A percentile compares a stretch with the other conserved stretches of the same genome.
phyloP scores from a whole-genome alignment of 2,329 filamentous ascomycete species.

The Ciborinia camelliae region DNA sequence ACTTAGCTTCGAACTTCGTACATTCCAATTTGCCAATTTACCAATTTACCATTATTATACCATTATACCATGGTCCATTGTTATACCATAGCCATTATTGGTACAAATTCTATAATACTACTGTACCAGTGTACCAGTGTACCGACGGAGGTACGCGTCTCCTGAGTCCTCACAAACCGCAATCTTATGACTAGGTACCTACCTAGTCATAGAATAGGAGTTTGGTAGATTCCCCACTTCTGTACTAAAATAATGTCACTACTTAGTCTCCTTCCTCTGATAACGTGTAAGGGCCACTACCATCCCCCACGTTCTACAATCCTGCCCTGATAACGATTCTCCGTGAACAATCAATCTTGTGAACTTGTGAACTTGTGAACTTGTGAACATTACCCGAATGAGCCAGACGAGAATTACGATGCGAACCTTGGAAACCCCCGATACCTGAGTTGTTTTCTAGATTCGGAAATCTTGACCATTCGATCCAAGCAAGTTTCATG shows the following conservation, averaged over 20 bases:
- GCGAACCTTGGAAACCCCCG: no score
- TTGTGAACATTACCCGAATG: constrained; percentile 9
- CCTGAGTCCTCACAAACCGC: no score
- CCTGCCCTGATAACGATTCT: background rate
- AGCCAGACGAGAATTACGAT: constrained; percentile 2
- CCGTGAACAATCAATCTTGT: no score
- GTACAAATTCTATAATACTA: background rate
- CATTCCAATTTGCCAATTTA: no score
- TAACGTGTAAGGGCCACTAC: constrained; percentile 8
- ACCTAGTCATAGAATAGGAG: no score
- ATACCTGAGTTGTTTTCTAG: background rate
- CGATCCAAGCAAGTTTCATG: background rate
- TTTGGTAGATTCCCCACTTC: background rate
- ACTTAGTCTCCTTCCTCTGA: constrained; percentile 18
- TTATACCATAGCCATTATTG: background rate
- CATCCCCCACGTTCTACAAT: constrained; percentile 12
- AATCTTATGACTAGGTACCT: no score
- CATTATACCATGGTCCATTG: no score
- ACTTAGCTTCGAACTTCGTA: no score
- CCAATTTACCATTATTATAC: no score
- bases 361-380: no score
- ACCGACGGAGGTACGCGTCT: no score
- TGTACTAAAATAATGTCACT: background rate
- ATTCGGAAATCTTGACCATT: background rate
- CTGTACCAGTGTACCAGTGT: no score